A percentile compares a stretch with the other conserved stretches of the same genome.
Evolutionary conservation across 225 moss, liverwort and hornwort species (phyloP).

Genomic region (Polytrichum formosum): DNA sequence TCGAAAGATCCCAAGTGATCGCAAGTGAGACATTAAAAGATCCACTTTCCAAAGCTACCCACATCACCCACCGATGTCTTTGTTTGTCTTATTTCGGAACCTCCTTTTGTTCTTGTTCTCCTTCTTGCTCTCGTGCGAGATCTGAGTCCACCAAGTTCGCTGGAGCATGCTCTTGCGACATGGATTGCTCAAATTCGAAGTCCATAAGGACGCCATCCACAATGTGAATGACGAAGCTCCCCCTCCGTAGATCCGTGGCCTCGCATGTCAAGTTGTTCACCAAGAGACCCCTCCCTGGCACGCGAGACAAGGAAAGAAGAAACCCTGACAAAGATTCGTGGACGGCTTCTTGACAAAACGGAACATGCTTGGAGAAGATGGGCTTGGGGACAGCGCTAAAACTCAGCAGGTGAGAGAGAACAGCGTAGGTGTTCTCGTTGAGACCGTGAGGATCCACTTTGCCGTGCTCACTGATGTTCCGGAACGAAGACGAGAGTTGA

Average conservation of each 20-base stretch:
- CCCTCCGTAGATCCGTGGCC: slow-evolving; percentile 40
- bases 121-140: slow-evolving; percentile 23
- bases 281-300: slow-evolving; percentile 47
- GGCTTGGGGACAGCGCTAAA: slow-evolving; percentile 66
- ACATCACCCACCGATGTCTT: too few relatives aligned
- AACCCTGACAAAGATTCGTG: slow-evolving; percentile 62
- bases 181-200: slow-evolving; percentile 50
- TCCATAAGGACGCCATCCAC: slow-evolving; percentile 73
- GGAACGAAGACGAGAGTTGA: slow-evolving; percentile 34
- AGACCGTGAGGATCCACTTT: slow-evolving; percentile 8
- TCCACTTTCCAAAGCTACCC: too few relatives aligned
- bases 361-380: slow-evolving; percentile 34
- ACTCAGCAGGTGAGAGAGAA: slow-evolving; percentile 67
- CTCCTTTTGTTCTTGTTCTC: slow-evolving; percentile 4
- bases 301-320: slow-evolving; percentile 48
- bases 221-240: slow-evolving; percentile 51
- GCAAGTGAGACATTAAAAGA: too few relatives aligned
- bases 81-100: not conserved
- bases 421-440: slow-evolving; percentile 33
- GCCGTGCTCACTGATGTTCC: slow-evolving; percentile 7
- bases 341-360: slow-evolving; percentile 39
- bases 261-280: slow-evolving; percentile 64
- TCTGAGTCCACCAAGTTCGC: slow-evolving; percentile 19
- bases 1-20: too few relatives aligned
- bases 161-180: slow-evolving; percentile 30